phyloP scores from a whole-genome alignment of 345 rosid genomes.

The Melastoma malabathricum region DNA sequence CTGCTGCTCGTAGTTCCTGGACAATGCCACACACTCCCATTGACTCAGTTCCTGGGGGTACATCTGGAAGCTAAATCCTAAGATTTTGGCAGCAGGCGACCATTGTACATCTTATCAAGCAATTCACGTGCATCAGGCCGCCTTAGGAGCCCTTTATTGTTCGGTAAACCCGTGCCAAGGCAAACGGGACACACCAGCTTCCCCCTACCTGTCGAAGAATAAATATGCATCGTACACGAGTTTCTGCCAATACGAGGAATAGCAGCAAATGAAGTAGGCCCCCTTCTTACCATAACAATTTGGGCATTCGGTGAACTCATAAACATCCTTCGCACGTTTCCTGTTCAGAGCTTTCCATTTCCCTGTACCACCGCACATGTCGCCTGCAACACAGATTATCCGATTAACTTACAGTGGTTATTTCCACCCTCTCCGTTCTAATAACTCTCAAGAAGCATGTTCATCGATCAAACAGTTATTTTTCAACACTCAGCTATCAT shows the following conservation, averaged over 20 bases:
- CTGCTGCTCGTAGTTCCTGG: too few species aligned
- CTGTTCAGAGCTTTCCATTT: slow-evolving; percentile 97
- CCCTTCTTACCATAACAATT: slow-evolving; percentile 67
- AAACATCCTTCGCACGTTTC: slow-evolving; percentile 92
- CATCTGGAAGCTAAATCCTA: slow-evolving; percentile 13
- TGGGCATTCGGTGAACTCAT: slow-evolving; percentile 91
- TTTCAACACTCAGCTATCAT: too few species aligned
- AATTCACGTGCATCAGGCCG: slow-evolving; percentile 77
- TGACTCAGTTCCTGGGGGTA: too few species aligned
- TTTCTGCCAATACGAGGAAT: too few species aligned
- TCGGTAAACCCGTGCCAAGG: slow-evolving; percentile 83
- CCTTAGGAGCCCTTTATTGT: slow-evolving; percentile 84
- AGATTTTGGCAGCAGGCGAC: slow-evolving; percentile 63
- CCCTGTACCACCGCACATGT: slow-evolving; percentile 99
- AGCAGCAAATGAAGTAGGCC: too few species aligned
- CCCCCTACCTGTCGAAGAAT: slow-evolving; percentile 57
- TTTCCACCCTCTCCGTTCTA: too few species aligned
- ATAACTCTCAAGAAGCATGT: background rate
- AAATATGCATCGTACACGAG: background rate
- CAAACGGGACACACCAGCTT: slow-evolving; percentile 93
- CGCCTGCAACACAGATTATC: slow-evolving; percentile 32
- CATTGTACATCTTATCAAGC: slow-evolving; percentile 95
- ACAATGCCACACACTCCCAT: too few species aligned
- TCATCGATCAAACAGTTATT: too few species aligned
- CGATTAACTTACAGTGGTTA: too few species aligned